These are phyloP conservation scores for Aspergillus pseudoterreus DNA, from an alignment of 2,329 filamentous ascomycete species.

Conservation along the genomic window DNA sequence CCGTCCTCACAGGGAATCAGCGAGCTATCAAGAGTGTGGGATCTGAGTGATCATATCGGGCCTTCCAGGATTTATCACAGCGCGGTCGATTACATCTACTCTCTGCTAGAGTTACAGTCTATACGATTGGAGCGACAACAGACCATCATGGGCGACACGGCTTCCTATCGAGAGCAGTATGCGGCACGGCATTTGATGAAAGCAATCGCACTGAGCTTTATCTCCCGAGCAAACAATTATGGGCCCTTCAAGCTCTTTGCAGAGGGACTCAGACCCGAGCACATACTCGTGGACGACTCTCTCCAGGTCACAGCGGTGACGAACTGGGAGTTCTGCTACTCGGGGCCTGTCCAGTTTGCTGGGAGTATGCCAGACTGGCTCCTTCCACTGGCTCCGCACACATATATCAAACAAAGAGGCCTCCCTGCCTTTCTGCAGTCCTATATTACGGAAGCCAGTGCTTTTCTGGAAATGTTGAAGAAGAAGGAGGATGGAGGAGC, in stretches of 20 bases:
- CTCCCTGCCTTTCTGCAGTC: not conserved
- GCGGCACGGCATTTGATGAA: not conserved
- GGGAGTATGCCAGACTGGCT: constrained; percentile 10
- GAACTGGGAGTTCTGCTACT: constrained; percentile 30
- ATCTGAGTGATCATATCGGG: not conserved
- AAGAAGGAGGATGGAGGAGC: not conserved
- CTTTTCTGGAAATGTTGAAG: not conserved
- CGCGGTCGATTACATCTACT: not conserved
- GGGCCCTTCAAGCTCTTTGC: constrained; percentile 23
- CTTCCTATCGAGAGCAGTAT: not conserved
- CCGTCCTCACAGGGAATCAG: not conserved
- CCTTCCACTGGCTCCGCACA: constrained; percentile 7
- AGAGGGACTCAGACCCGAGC: constrained; percentile 26
- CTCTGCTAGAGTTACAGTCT: not conserved
- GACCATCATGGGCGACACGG: not conserved
- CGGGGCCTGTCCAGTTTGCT: constrained; percentile 16
- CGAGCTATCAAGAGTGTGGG: not conserved
- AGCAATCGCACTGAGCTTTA: not conserved
- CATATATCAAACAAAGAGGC: not conserved
- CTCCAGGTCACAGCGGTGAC: constrained; percentile 17
- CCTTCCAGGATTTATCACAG: not conserved
- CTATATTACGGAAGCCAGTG: not conserved
- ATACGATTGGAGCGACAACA: not conserved
- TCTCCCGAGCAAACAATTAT: not conserved
- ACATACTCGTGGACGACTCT: constrained; percentile 22